Percentiles rank a stretch among this genome's conserved stretches.
phyloP scores from a whole-genome alignment of 2,329 filamentous ascomycete species.

The Boeremia lycopersici region DNA sequence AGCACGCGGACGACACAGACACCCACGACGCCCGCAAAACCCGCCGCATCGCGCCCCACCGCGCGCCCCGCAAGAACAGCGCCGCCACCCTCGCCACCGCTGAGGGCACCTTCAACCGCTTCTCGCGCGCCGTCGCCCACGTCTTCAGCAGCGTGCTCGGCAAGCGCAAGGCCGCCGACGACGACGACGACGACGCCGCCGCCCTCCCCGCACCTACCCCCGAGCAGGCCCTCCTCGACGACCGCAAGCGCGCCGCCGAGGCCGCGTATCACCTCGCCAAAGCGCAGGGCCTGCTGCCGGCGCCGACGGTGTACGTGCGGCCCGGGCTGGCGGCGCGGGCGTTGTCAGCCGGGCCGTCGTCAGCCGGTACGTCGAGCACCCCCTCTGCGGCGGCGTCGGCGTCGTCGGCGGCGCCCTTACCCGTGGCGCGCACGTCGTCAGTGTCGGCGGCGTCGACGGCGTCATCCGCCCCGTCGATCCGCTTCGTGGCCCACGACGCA shows the following conservation, averaged over 20 bases:
- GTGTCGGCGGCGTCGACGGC: too few relatives aligned
- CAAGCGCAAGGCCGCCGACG: conserved; percentile 38
- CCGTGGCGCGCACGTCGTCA: too few relatives aligned
- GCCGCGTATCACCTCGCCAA: conserved; percentile 42
- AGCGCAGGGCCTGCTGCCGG: conserved; percentile 40
- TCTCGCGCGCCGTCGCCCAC: conserved; percentile 34
- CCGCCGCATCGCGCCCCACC: neutral
- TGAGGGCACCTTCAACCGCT: conserved; percentile 36
- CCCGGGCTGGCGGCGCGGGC: conserved; percentile 23
- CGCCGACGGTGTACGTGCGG: conserved; percentile 40
- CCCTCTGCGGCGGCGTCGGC: neutral
- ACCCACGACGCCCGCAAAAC: neutral
- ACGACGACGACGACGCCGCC: neutral
- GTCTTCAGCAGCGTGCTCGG: conserved; percentile 36
- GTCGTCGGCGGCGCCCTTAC: too few relatives aligned
- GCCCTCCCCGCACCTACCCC: too few relatives aligned
- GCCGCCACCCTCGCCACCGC: conserved; percentile 7
- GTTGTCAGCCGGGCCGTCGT: too few relatives aligned
- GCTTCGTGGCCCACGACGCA: too few relatives aligned
- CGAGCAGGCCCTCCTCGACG: conserved; percentile 27
- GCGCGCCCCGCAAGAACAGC: neutral
- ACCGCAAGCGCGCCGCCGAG: conserved; percentile 39
- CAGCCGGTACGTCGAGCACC: conserved; percentile 6
- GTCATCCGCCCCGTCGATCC: too few relatives aligned
- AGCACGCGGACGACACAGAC: neutral